Base-by-base conservation (phyloP, 2,329 filamentous ascomycete genomes). In the Pseudopithomyces chartarum region DNA sequence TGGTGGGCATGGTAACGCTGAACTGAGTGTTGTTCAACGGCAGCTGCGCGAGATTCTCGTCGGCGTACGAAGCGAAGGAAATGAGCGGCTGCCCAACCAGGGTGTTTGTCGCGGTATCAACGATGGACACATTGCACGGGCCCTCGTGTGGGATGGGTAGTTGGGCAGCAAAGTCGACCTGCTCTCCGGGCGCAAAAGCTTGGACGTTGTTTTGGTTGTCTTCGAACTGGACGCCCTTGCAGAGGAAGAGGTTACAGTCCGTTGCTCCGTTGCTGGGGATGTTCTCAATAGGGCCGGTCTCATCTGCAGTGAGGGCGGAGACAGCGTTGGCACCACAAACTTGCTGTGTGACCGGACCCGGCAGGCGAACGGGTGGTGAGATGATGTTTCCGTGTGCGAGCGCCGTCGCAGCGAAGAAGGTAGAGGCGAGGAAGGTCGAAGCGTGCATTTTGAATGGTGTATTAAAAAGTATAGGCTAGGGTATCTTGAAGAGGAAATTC, bases 41-140 rank as follows among this genome's bases (percentile, higher is more conserved):
- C 64, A 64, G 79, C 75, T 20, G 75, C 62, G 65, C 66, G 34
- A 69, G 36, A 43, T 66, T 66, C 58, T 69, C 66, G 40, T 69
- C 65, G 34, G 66, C 66, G 40, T 69, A 69, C 6, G 58, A 67
- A 33, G 64, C 65, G 47, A 69, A 69, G 8, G 65, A 64, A 11
- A 69, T 55, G 4, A 68, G 58, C 10, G 65, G 62, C 38, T 61
- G 43, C 10, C 83, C 84, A n/a, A 87, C 74, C 55, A 84, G 71
- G 19, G 66, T 74, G 72, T 86, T 82, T 56, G 77, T 80, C 26
- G 78, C 75, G 2, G 83, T 85, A 64, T 84, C 77, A 60, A 88
- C 80, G 43, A 88, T 79, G 8, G 81, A 84, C n/a, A 88, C 82
- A 68, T 87, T 87, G 55, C 81, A 82, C 6, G 73, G 74, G 22